Evolutionary conservation across 768 basidiomycete genomes (phyloP).

Genomic region (Rhodotorula diobovata): DNA sequence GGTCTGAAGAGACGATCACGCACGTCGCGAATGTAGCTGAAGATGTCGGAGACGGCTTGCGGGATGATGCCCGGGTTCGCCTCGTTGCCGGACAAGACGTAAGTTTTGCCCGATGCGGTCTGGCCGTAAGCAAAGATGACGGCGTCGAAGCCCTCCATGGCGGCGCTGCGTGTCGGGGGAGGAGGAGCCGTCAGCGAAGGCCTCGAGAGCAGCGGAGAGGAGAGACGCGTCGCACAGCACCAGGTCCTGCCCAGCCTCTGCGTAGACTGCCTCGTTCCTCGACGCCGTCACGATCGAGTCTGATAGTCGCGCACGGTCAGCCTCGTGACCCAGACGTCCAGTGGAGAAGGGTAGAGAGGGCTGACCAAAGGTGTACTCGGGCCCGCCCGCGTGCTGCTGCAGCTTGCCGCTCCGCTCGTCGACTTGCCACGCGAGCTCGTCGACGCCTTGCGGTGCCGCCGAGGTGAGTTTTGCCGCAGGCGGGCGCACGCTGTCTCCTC

Average conservation of each 20-base stretch:
- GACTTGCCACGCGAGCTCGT: slow-evolving; percentile 36
- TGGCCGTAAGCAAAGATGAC: slow-evolving; percentile 85
- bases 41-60: slow-evolving; percentile 85
- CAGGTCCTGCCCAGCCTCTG: slow-evolving; percentile 37
- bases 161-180: slow-evolving; percentile 44
- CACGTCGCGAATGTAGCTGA: slow-evolving; percentile 64
- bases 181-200: rapidly evolving
- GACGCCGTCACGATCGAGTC: slow-evolving; percentile 43
- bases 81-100: slow-evolving; percentile 55
- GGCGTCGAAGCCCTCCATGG: slow-evolving; percentile 96
- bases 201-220: neutral
- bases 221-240: slow-evolving; percentile 36
- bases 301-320: neutral
- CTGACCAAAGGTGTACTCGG: slow-evolving; percentile 34
- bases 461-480: slow-evolving; percentile 31
- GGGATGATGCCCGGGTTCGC: slow-evolving; percentile 92
- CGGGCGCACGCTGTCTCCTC: slow-evolving; percentile 21
- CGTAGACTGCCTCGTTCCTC: slow-evolving; percentile 40
- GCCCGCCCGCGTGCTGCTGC: slow-evolving; percentile 11
- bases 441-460: neutral
- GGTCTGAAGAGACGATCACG: slow-evolving; percentile 37
- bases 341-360: neutral
- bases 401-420: slow-evolving; percentile 5
- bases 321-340: neutral
- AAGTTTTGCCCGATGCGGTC: slow-evolving; percentile 75